Percentiles rank a stretch among this genome's conserved stretches.
These are phyloP conservation scores for Arabidopsis hybrid DNA, from an alignment of 441 rosid species.

Conservation along the genomic window DNA sequence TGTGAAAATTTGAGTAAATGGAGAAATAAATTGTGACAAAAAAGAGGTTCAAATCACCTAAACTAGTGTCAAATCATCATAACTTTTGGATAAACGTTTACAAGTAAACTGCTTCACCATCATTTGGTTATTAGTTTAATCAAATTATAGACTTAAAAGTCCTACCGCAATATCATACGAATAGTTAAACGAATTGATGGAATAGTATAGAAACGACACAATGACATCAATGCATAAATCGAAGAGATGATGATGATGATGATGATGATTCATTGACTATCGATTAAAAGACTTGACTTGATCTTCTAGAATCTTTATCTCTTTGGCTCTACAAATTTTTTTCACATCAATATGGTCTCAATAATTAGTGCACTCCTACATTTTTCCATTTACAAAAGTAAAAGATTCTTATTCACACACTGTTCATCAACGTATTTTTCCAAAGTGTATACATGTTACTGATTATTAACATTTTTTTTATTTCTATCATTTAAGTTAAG, in stretches of 20 bases:
- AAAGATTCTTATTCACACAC: constrained; percentile 33
- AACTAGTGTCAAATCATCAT: not conserved
- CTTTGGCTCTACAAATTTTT: not conserved
- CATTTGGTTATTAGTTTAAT: not conserved
- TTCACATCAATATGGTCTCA: constrained; percentile 3
- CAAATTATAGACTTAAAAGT: too few species aligned
- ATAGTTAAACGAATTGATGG: not conserved
- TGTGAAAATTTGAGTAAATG: too few species aligned
- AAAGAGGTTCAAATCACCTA: not conserved
- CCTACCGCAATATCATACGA: not conserved
- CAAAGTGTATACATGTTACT: not conserved
- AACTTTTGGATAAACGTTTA: not conserved
- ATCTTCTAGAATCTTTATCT: constrained; percentile 28
- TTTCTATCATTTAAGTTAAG: not conserved
- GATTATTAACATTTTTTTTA: not conserved
- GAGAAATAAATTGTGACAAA: not conserved
- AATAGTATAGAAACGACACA: not conserved
- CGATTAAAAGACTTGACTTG: constrained; percentile 12
- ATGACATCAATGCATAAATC: not conserved
- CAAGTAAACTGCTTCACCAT: not conserved
- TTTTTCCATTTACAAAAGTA: constrained; percentile 2
- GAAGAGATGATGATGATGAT: not conserved
- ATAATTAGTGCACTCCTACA: not conserved
- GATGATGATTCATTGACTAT: constrained; percentile 23
- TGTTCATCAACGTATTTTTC: not conserved